Evolutionary conservation across 352 stramenopile species (phyloP), one percentile per base, ranked within the genome.

Genomic region (Phytophthora pini): DNA sequence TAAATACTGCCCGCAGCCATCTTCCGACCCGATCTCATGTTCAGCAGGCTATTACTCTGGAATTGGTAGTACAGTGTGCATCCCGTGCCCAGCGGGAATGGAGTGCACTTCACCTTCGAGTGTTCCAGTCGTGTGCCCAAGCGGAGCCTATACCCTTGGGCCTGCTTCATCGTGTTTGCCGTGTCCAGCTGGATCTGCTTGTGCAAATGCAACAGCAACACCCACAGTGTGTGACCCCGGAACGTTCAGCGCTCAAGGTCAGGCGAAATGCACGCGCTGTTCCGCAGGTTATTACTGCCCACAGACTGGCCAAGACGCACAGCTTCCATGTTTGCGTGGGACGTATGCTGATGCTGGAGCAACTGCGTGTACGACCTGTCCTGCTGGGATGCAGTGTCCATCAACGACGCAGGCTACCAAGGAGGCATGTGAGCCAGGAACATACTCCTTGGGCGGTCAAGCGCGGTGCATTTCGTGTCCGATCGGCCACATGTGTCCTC

Each of bases 381-480:
- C 81, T 46, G 51, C 64, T n/a, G 85, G 83, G 2, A 89, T 81
- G 70, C 77, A 88, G 41, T 94, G 80, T 48, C 75, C 76, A n/a
- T 61, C 67, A 9, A 77, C 74, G 8, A 71, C 46, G 13, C 74
- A 86, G n/a, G 68, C 63, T 20, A 43, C 74, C 1, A 64, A 77
- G 41, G 65, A 89, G 56, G 36, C 60, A 9, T 93, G 88, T 49
- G 2, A 73, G 3, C 36, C 70, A 45, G 82, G 82, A 7, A 90
- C 82, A 24, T 97, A 91, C 50, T 88, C 86, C 0, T 12, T 84
- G 6, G 86, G 79, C 1, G 74, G 80, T 5, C 74, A 84, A 58
- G 32, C 77, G 0, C 56, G 74, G 13, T 94, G 85, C 39, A 71
- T 76, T n/a, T 40, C 52, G 32, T 85, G 77, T 51, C 74, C 77